phyloP scores from a whole-genome alignment of 257 asterid genomes.

The Linaria vulgaris region DNA sequence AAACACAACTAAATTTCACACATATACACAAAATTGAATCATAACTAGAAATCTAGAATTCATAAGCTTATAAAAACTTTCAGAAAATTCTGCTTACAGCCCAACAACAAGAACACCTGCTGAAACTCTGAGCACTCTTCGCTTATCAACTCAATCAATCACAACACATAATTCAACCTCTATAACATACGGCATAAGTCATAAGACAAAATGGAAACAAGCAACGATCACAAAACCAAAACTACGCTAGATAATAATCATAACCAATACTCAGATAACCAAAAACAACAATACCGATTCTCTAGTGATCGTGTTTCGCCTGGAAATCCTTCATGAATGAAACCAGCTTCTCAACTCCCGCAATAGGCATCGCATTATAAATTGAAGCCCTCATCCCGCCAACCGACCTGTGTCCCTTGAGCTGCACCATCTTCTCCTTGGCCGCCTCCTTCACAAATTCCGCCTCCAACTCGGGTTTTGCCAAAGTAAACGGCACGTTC shows the following conservation, averaged over 20 bases:
- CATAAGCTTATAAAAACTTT: background rate
- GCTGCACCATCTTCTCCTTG: conserved; percentile 93
- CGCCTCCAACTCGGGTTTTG: conserved; percentile 75
- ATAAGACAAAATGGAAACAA: conserved; percentile 7
- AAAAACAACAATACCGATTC: conserved; percentile 12
- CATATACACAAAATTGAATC: no score
- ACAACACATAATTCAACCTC: background rate
- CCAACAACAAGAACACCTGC: background rate
- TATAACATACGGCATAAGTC: background rate
- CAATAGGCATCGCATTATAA: conserved; percentile 93
- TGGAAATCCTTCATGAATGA: conserved; percentile 96
- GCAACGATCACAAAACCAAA: conserved; percentile 20
- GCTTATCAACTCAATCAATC: background rate
- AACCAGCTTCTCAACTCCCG: conserved; percentile 85
- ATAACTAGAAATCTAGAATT: background rate
- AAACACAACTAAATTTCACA: background rate
- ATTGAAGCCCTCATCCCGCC: conserved; percentile 99
- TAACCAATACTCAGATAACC: background rate
- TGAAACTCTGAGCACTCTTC: background rate
- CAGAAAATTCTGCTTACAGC: background rate
- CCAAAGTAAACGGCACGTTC: conserved; percentile 90
- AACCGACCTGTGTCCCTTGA: conserved; percentile 91
- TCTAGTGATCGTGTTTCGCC: conserved; percentile 64
- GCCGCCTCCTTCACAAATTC: conserved; percentile 92
- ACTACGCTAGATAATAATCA: background rate